Conservation (phyloP, 2,329 filamentous ascomycete species). For the Colletotrichum limetticola region DNA sequence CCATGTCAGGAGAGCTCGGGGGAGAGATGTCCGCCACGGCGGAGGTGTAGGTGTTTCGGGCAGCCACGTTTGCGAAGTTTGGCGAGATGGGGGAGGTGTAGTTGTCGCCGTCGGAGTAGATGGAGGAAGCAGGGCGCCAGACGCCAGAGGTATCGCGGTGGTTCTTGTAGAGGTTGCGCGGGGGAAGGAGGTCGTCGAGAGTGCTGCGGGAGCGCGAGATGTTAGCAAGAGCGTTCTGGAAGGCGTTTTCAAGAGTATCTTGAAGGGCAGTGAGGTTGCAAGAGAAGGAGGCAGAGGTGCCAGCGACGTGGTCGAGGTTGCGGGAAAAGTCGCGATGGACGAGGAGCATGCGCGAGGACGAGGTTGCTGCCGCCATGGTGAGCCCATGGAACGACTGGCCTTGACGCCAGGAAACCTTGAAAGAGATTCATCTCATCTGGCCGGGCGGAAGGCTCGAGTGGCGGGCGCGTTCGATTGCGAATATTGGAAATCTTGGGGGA, state of each 20-base stretch:
- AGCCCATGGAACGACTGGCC: background rate
- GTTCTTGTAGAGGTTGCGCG: constrained; percentile 7
- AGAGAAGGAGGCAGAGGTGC: background rate
- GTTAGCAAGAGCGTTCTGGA: constrained; percentile 14
- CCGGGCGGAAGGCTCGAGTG: background rate
- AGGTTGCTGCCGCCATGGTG: constrained; percentile 5
- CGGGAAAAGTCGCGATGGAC: constrained; percentile 14
- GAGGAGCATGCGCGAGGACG: constrained; percentile 15
- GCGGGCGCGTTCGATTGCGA: background rate
- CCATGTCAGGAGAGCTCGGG: constrained; percentile 65
- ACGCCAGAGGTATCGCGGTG: background rate
- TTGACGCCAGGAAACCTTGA: background rate
- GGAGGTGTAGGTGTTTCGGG: constrained; percentile 27
- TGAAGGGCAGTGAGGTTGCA: background rate
- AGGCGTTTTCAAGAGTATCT: background rate
- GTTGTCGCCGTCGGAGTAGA: constrained; percentile 28
- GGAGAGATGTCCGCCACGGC: constrained; percentile 59
- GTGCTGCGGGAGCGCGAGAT: constrained; percentile 14
- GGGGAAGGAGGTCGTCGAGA: constrained; percentile 21
- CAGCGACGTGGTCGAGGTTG: background rate
- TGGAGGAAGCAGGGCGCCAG: constrained; percentile 35
- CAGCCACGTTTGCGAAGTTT: constrained; percentile 36
- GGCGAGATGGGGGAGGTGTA: constrained; percentile 28
- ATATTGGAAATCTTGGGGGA: background rate
- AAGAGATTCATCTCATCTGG: background rate